A percentile compares a stretch with the other conserved stretches of the same genome.
phyloP scores from a whole-genome alignment of 805 yeast species.

The Wickerhamomyces bovis region DNA sequence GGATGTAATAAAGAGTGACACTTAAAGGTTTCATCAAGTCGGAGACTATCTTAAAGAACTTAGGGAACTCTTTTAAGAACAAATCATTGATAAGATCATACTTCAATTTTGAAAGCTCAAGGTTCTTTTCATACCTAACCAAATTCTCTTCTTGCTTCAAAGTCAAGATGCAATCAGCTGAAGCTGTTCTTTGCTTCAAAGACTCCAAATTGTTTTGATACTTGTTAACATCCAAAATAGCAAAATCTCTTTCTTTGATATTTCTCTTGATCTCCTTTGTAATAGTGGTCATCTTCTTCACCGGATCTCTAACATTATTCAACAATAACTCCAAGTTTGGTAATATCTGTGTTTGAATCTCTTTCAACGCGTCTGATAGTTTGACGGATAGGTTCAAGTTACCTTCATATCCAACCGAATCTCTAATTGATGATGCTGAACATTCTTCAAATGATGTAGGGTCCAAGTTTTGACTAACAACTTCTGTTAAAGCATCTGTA shows the following conservation, averaged over 20 bases:
- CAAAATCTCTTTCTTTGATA: slow-evolving; percentile 27
- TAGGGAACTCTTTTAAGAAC: slow-evolving; percentile 43
- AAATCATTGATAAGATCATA: slow-evolving; percentile 33
- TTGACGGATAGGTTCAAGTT: background rate
- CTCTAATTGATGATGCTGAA: background rate
- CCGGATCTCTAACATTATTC: slow-evolving; percentile 20
- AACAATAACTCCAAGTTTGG: slow-evolving; percentile 24
- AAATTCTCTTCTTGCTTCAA: slow-evolving; percentile 33
- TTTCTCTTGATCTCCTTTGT: slow-evolving; percentile 25
- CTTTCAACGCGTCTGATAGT: slow-evolving; percentile 8
- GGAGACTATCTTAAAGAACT: slow-evolving; percentile 30
- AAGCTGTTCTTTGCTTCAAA: slow-evolving; percentile 22
- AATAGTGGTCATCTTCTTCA: slow-evolving; percentile 9
- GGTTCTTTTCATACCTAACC: slow-evolving; percentile 26
- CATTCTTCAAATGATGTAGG: background rate
- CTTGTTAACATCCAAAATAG: slow-evolving; percentile 34
- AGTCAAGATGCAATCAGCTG: slow-evolving; percentile 20
- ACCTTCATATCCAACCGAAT: background rate
- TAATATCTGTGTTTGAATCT: background rate
- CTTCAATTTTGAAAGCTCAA: slow-evolving; percentile 27
- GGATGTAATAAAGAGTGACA: slow-evolving; percentile 32
- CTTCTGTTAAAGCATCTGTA: background rate
- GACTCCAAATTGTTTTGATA: slow-evolving; percentile 20
- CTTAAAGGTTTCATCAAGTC: slow-evolving; percentile 25
- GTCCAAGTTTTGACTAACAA: background rate